Conservation (phyloP, 768 basidiomycete genomes). For the Baorangia bicolor region DNA sequence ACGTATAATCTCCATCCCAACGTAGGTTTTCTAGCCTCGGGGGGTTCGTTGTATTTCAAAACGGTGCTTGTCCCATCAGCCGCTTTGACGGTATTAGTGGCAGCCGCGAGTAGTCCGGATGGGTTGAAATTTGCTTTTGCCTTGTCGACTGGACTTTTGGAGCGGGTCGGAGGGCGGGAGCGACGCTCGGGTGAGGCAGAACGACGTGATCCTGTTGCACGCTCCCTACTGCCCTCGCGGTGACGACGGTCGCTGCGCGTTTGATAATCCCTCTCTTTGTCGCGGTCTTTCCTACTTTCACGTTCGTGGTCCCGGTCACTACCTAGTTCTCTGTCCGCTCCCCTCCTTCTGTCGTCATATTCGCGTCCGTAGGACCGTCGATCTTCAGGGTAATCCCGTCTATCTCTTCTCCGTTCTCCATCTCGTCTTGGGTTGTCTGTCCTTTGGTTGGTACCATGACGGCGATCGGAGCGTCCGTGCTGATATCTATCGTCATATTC, state of each 20-base stretch:
- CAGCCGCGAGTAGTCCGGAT: conserved; percentile 92
- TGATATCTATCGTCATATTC: conserved; percentile 12
- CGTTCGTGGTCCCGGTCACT: conserved; percentile 10
- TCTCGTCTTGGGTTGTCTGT: conserved; percentile 21
- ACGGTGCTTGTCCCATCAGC: conserved; percentile 77
- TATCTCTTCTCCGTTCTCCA: conserved; percentile 21
- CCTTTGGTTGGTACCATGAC: conserved; percentile 11
- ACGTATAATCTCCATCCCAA: conserved; percentile 95
- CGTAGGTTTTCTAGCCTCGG: conserved; percentile 91
- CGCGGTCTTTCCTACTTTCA: conserved; percentile 15
- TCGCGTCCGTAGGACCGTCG: conserved; percentile 21
- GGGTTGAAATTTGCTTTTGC: conserved; percentile 86
- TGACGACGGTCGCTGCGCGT: conserved; percentile 28
- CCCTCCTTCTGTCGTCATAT: conserved; percentile 19
- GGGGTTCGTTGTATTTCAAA: conserved; percentile 97
- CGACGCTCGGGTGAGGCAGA: conserved; percentile 54
- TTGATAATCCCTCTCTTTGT: conserved; percentile 42
- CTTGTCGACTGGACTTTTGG: conserved; percentile 51
- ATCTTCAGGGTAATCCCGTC: conserved; percentile 16
- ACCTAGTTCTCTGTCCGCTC: conserved; percentile 11
- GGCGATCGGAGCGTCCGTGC: conserved; percentile 13
- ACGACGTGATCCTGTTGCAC: conserved; percentile 40
- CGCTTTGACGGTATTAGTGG: conserved; percentile 86
- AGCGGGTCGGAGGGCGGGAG: conserved; percentile 42
- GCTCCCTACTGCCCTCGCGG: conserved; percentile 30